phyloP scores from a whole-genome alignment of 306 rosid genomes.

The Acacia acuminata region DNA sequence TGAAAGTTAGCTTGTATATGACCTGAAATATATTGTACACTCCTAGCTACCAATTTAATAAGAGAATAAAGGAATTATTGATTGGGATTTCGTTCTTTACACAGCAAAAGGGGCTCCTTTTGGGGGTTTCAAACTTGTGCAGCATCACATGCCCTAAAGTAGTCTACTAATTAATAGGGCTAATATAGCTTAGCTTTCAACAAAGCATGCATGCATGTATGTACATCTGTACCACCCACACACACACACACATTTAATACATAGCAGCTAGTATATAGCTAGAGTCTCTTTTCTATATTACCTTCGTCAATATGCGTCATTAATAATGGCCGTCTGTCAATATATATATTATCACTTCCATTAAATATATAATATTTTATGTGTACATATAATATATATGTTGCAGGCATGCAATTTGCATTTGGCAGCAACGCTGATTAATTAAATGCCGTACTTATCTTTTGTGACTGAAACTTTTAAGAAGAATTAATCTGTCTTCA shows the following conservation, averaged over 20 bases:
- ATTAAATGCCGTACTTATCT: background rate
- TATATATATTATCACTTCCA: background rate
- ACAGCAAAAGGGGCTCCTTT: constrained; percentile 1
- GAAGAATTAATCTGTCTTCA: background rate
- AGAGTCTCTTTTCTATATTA: constrained; percentile 2
- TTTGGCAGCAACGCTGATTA: constrained; percentile 7
- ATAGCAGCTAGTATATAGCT: background rate
- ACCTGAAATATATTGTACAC: no score
- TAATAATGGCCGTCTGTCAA: background rate
- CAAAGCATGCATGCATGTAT: background rate
- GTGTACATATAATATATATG: background rate
- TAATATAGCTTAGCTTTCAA: constrained; percentile 1
- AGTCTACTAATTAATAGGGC: constrained; percentile 10
- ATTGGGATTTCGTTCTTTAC: background rate
- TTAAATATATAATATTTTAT: background rate
- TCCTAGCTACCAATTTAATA: background rate
- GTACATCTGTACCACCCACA: background rate
- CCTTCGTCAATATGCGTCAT: background rate
- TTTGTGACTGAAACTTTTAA: background rate
- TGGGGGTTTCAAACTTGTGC: constrained; percentile 6
- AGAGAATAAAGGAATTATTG: background rate
- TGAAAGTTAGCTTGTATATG: no score
- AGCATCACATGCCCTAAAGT: constrained; percentile 29
- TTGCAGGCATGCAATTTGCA: background rate
- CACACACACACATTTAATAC: background rate